Base-by-base conservation (phyloP, 371 early-diverging fungal species). In the Basidiobolus meristosporus region DNA sequence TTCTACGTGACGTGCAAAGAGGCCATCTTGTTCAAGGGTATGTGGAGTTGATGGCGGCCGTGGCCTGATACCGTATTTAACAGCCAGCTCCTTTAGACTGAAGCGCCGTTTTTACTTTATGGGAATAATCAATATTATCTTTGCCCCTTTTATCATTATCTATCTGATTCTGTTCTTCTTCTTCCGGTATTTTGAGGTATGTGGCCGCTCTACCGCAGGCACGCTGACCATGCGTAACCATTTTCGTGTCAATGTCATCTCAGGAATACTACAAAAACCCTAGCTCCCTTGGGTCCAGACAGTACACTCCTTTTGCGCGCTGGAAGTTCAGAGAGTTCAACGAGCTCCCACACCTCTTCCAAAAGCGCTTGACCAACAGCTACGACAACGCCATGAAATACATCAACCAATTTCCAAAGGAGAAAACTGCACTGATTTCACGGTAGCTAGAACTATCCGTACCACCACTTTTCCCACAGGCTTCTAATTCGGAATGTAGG, bases 291-390 rank as follows among this genome's bases (percentile, higher is more conserved):
- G 73, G 74, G 1, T 70, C 82, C 9, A 73, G 97, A 21, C 61
- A 66, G 2, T 98, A 83, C 50, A 75, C 95, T 0, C 78, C 80
- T 3, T 70, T 80, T 43, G 91, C 93, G 0, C 62, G 67, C 35
- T 92, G 87, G 90, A 81, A 83, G 53, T 81, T 96, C 48, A 73
- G 95, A 36, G 91, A 95, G 56, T 93, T 90, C 50, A 95, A 98
- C 56, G 98, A 98, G 53, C 63, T 91, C 10, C 90, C 92, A 0
- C 93, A 96, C 51, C 44, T 80, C 16, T 89, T 93, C 49, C 62
- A 73, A 38, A 52, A 59, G 16, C 73, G 98, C 3, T 57, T 95
- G 19, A 71, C 71, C 39, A 47, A 65, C 0, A 77, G 82, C 20
- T 70, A 80, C 52, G 66, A 60, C 2, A 48, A 60, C 23, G 91